Evolutionary conservation across 2,329 filamentous ascomycete genomes (phyloP).

Genomic region (Sphaerostilbella broomeana): DNA sequence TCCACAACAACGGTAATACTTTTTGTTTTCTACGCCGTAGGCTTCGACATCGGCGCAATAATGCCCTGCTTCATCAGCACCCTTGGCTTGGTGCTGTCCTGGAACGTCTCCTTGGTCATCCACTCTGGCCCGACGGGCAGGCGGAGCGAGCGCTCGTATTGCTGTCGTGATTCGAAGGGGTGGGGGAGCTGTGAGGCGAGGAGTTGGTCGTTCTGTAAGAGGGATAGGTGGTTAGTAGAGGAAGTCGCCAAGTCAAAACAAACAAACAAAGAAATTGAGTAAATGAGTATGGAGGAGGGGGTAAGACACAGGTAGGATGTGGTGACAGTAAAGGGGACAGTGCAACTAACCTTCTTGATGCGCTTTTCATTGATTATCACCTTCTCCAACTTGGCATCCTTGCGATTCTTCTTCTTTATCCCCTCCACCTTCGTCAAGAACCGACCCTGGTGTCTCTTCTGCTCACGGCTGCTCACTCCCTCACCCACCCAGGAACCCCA

Average conservation of each 20-base stretch:
- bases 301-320: neutral
- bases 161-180: constrained; percentile 77
- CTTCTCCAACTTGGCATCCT: constrained; percentile 72
- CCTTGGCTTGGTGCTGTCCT: constrained; percentile 80
- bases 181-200: constrained; percentile 78
- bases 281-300: constrained; percentile 1
- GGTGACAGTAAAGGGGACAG: neutral
- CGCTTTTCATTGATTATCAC: constrained; percentile 93
- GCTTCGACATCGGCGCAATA: constrained; percentile 81
- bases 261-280: neutral
- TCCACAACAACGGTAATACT: too few relatives aligned
- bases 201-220: constrained; percentile 69
- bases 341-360: constrained; percentile 72
- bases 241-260: neutral
- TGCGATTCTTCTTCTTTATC: constrained; percentile 67
- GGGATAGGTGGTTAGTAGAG: constrained; percentile 8
- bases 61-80: constrained; percentile 87
- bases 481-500: constrained; percentile 92
- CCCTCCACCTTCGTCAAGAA: constrained; percentile 64
- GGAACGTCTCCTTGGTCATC: constrained; percentile 93
- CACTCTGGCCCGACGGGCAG: constrained; percentile 90
- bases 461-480: constrained; percentile 65
- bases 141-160: constrained; percentile 84
- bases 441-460: constrained; percentile 55
- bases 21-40: constrained; percentile 41